Percentiles rank a stretch among this genome's conserved stretches.
Evolutionary conservation across 345 rosid genomes (phyloP).

Genomic region (Salix suchowensis): DNA sequence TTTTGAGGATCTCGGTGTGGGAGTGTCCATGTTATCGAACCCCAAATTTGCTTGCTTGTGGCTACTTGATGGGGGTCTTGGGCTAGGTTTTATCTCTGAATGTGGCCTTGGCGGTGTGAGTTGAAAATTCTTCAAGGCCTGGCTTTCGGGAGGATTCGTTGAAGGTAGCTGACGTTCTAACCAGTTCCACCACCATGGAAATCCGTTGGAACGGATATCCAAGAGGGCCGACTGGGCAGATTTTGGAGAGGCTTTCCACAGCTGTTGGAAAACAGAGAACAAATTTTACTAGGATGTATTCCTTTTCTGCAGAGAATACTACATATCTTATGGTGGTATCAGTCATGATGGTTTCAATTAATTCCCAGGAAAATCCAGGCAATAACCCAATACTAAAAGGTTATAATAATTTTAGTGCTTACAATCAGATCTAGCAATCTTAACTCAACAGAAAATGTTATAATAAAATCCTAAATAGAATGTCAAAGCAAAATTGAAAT

Average conservation of each 20-base stretch:
- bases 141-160: constrained; percentile 41
- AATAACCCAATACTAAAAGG: not conserved
- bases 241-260: constrained; percentile 56
- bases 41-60: constrained; percentile 35
- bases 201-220: constrained; percentile 53
- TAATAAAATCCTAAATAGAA: not conserved
- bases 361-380: not conserved
- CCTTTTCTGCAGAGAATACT: not conserved
- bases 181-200: constrained; percentile 99
- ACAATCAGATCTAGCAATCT: not conserved
- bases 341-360: not conserved
- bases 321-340: not conserved
- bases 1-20: constrained; percentile 71
- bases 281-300: not conserved
- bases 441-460: not conserved
- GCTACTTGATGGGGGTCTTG: constrained; percentile 45
- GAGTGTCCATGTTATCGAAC: constrained; percentile 52
- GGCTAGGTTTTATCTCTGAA: constrained; percentile 53
- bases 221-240: constrained; percentile 34
- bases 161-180: constrained; percentile 59
- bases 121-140: constrained; percentile 34
- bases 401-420: not conserved
- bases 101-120: constrained; percentile 53
- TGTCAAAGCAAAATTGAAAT: not conserved
- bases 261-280: constrained; percentile 25